Conservation (phyloP, 129 eudicot species). For the Glebionis coronaria region DNA sequence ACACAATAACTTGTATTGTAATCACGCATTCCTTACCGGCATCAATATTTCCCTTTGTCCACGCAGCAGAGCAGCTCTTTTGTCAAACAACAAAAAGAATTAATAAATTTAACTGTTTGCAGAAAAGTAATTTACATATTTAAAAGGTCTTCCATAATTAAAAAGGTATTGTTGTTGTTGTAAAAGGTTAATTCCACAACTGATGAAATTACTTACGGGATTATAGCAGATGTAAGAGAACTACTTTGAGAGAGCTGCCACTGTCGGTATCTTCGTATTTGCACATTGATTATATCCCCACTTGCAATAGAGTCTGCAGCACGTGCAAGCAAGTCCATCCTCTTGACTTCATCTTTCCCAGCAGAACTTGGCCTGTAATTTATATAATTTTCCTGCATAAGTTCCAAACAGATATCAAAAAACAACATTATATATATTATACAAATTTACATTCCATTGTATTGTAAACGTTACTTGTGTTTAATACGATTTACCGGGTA, state of each 20-base stretch:
- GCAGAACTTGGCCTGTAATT: slow-evolving; percentile 80
- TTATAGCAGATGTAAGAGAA: slow-evolving; percentile 62
- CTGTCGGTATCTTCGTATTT: slow-evolving; percentile 83
- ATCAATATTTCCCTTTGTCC: slow-evolving; percentile 75
- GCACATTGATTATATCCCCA: slow-evolving; percentile 91
- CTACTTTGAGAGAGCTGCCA: slow-evolving; percentile 96
- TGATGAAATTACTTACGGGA: slow-evolving; percentile 61
- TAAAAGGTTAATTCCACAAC: neutral
- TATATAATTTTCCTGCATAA: slow-evolving; percentile 85
- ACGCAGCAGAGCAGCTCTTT: slow-evolving; percentile 79
- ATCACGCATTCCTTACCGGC: slow-evolving; percentile 43
- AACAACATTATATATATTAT: neutral
- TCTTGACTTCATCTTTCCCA: slow-evolving; percentile 80
- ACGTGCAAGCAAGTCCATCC: slow-evolving; percentile 76
- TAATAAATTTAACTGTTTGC: neutral
- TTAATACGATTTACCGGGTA: too few species aligned
- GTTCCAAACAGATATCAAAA: slow-evolving; percentile 6
- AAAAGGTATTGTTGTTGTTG: too few species aligned
- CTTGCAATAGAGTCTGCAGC: slow-evolving; percentile 98
- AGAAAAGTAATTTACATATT: slow-evolving; percentile 6
- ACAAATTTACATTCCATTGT: too few species aligned
- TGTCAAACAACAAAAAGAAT: slow-evolving; percentile 11
- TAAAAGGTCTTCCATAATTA: too few species aligned
- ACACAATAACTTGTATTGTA: neutral
- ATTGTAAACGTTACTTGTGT: too few species aligned